These are phyloP conservation scores for Annulohypoxylon nitens DNA, from an alignment of 495 filamentous ascomycete species.

Conservation along the genomic window DNA sequence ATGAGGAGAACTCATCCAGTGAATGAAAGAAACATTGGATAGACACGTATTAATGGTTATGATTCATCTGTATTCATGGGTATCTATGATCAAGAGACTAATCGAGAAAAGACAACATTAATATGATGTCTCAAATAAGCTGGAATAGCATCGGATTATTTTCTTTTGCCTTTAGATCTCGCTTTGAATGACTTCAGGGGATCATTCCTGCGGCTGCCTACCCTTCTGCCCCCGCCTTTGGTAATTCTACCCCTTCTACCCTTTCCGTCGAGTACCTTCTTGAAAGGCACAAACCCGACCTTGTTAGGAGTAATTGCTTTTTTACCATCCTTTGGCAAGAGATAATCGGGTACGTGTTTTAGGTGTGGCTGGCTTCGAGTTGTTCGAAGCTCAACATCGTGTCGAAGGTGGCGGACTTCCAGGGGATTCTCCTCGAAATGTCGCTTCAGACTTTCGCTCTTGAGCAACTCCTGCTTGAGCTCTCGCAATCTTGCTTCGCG, in stretches of 20 bases:
- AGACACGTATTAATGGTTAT: neutral
- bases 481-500: conserved; percentile 91
- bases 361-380: conserved; percentile 88
- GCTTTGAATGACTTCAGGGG: conserved; percentile 92
- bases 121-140: neutral
- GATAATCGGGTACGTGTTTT: conserved; percentile 94
- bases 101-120: conserved; percentile 14
- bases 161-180: conserved; percentile 54
- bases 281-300: conserved; percentile 80
- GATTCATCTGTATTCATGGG: conserved; percentile 26
- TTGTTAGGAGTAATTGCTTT: conserved; percentile 71
- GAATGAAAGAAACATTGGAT: neutral
- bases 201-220: conserved; percentile 72
- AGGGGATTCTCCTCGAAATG: conserved; percentile 98
- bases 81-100: conserved; percentile 34
- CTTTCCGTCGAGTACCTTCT: conserved; percentile 71
- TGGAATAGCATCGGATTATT: conserved; percentile 36
- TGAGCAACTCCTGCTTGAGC: conserved; percentile 87
- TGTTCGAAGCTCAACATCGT: conserved; percentile 87
- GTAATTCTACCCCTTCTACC: conserved; percentile 78
- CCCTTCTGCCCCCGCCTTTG: conserved; percentile 66
- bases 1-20: neutral
- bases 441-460: conserved; percentile 91
- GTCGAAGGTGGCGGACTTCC: conserved; percentile 85
- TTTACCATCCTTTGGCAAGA: conserved; percentile 84